phyloP scores from a whole-genome alignment of 805 yeast species.

The Tetrapisispora nanseiensis region DNA sequence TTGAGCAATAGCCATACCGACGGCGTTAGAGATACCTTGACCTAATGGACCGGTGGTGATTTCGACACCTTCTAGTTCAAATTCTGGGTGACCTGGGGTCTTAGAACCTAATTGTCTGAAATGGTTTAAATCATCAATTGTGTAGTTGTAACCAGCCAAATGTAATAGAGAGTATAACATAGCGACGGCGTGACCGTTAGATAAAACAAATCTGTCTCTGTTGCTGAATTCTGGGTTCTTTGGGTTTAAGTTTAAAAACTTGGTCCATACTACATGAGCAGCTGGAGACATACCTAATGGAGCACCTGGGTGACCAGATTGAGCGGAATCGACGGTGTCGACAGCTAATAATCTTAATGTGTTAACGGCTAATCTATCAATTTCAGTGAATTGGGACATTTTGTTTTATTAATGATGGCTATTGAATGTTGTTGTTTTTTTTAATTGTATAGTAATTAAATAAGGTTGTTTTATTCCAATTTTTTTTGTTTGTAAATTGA shows the following conservation, averaged over 20 bases:
- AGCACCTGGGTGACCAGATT: conserved; percentile 99
- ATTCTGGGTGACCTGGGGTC: conserved; percentile 98
- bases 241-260: conserved; percentile 79
- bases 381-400: conserved; percentile 36
- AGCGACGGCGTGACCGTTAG: conserved; percentile 96
- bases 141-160: conserved; percentile 70
- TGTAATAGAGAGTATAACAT: conserved; percentile 77
- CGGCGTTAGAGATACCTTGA: conserved; percentile 94
- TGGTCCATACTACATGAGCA: conserved; percentile 74
- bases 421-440: too few relatives aligned
- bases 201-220: conserved; percentile 90
- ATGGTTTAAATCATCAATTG: conserved; percentile 76
- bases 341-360: conserved; percentile 85
- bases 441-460: not conserved
- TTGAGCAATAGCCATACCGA: conserved; percentile 94
- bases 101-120: conserved; percentile 86
- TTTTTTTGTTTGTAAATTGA: too few relatives aligned
- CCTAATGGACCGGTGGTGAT: conserved; percentile 99
- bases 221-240: conserved; percentile 85
- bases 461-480: too few relatives aligned
- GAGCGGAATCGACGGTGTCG: conserved; percentile 78
- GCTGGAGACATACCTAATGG: conserved; percentile 97
- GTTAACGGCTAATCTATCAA: conserved; percentile 68
- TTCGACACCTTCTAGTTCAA: conserved; percentile 84
- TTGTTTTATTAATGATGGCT: not conserved